Conservation (phyloP, 2,329 filamentous ascomycete species). For the Monilinia laxa region DNA sequence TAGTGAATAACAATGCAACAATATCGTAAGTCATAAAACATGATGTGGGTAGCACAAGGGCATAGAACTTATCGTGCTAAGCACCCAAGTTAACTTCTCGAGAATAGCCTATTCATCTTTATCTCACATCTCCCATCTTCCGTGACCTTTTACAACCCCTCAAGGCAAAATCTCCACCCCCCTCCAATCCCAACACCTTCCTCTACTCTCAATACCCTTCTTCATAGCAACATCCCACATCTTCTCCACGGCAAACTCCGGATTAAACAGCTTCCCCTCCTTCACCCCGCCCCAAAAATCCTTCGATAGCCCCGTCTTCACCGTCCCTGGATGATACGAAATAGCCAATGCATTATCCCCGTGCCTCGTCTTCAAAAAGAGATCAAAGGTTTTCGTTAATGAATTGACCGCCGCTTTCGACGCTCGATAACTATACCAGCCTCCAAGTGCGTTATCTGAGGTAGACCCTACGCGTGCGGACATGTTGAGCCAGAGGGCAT, state of each 20-base stretch:
- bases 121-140: not conserved
- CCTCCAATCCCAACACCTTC: constrained; percentile 69
- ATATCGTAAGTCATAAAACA: not conserved
- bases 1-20: not conserved
- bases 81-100: not conserved
- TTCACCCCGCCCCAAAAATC: constrained; percentile 69
- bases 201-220: constrained; percentile 52
- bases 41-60: not conserved
- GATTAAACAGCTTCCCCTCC: constrained; percentile 62
- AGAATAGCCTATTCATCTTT: not conserved
- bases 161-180: constrained; percentile 61
- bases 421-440: constrained; percentile 80
- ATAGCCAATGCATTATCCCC: constrained; percentile 65
- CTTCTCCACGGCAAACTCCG: constrained; percentile 64
- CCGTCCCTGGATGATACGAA: constrained; percentile 76
- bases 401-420: constrained; percentile 75
- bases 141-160: constrained; percentile 24
- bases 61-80: not conserved
- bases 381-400: constrained; percentile 69
- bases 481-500: constrained; percentile 71
- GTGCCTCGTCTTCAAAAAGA: constrained; percentile 57
- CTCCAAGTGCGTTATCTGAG: constrained; percentile 68
- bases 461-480: constrained; percentile 76
- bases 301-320: constrained; percentile 69
- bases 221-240: constrained; percentile 58